Evolutionary conservation across 306 rosid species (phyloP).

Genomic region (Castanea crenata): DNA sequence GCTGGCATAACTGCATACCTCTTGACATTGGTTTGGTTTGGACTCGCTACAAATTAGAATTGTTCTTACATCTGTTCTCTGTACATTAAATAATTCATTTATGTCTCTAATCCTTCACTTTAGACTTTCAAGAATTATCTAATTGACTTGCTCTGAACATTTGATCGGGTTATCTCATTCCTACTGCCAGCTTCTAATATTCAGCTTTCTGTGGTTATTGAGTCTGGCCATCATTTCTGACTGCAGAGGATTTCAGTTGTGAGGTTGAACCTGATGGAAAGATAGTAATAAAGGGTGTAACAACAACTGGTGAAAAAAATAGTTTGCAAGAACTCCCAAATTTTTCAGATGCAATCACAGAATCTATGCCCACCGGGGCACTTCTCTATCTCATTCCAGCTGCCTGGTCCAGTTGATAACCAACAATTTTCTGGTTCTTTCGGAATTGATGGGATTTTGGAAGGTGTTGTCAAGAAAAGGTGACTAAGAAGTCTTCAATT

Average conservation of each 20-base stretch:
- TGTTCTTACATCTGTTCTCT: background rate
- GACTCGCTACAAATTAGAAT: background rate
- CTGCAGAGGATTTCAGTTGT: conserved; percentile 41
- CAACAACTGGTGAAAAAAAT: conserved; percentile 36
- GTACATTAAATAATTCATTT: background rate
- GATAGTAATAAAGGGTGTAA: conserved; percentile 37
- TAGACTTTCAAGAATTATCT: background rate
- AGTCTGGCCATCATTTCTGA: background rate
- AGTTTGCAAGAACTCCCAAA: conserved; percentile 32
- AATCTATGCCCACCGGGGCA: conserved; percentile 42
- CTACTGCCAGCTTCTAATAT: background rate
- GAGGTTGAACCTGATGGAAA: conserved; percentile 37
- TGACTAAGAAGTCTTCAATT: background rate
- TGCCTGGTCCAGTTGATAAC: conserved; percentile 41
- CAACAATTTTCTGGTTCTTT: conserved; percentile 36
- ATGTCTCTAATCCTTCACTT: background rate
- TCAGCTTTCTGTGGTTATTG: background rate
- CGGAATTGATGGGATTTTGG: conserved; percentile 39
- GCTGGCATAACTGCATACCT: background rate
- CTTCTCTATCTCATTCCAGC: conserved; percentile 40
- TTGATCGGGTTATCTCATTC: too few species aligned
- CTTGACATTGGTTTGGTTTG: background rate
- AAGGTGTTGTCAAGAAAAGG: conserved; percentile 37
- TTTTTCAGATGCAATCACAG: conserved; percentile 41
- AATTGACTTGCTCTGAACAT: background rate